These are phyloP conservation scores for Dothideomycetes sp. DNA, from an alignment of 2,329 filamentous ascomycete genomes.

Conservation along the genomic window DNA sequence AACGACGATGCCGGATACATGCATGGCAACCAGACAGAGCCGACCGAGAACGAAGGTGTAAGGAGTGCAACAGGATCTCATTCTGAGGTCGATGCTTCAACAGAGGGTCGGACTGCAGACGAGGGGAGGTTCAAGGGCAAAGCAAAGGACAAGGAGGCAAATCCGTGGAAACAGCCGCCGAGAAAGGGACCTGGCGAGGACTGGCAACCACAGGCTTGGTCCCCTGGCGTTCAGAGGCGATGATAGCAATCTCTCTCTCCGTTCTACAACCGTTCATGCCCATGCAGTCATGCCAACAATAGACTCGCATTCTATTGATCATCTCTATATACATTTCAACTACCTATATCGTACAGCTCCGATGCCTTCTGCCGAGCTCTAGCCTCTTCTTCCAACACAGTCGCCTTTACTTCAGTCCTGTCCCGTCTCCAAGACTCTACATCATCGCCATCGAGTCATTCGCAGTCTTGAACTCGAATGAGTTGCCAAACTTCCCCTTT, in stretches of 20 bases:
- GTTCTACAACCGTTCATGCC: too few species aligned
- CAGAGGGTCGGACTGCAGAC: slow-evolving; percentile 15
- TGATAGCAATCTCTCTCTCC: slow-evolving; percentile 2
- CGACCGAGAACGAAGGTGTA: slow-evolving; percentile 18
- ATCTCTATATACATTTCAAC: too few species aligned
- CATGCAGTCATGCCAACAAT: too few species aligned
- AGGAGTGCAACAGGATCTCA: slow-evolving; percentile 20
- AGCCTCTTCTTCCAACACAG: too few species aligned
- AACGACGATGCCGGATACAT: slow-evolving; percentile 30
- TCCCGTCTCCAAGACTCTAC: too few species aligned
- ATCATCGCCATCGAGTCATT: slow-evolving; percentile 2
- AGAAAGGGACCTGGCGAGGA: slow-evolving; percentile 30
- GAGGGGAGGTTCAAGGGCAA: slow-evolving; percentile 21
- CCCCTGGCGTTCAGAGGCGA: slow-evolving; percentile 27
- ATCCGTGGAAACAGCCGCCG: slow-evolving; percentile 28
- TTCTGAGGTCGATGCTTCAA: slow-evolving; percentile 20
- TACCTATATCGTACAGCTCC: too few species aligned
- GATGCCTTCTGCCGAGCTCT: too few species aligned
- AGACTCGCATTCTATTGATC: too few species aligned
- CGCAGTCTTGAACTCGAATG: slow-evolving; percentile 4
- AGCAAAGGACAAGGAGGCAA: slow-evolving; percentile 18
- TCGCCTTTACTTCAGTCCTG: too few species aligned
- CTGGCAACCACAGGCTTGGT: slow-evolving; percentile 37
- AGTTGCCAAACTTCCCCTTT: slow-evolving; percentile 19
- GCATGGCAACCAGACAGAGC: slow-evolving; percentile 20